phyloP scores from a whole-genome alignment of 2,329 filamentous ascomycete genomes.

The Magnaporthiopsis incrustans region DNA sequence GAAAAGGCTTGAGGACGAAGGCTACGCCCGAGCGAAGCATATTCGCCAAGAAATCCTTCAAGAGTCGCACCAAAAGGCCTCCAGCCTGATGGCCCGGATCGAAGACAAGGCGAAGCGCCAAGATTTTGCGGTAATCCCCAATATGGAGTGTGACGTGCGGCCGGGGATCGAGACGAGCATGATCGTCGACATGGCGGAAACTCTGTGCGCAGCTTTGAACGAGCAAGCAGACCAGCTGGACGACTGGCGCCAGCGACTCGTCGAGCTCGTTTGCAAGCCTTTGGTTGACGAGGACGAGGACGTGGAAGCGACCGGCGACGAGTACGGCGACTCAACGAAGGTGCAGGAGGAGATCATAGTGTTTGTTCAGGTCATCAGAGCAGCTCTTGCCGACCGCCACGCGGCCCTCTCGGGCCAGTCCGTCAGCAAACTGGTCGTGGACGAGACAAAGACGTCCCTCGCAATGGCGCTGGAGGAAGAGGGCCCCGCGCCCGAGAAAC shows the following conservation, averaged over 20 bases:
- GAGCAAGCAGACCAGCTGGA: constrained; percentile 63
- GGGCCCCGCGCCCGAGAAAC: constrained; percentile 62
- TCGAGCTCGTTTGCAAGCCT: constrained; percentile 62
- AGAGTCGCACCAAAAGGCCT: constrained; percentile 47
- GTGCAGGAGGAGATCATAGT: constrained; percentile 83
- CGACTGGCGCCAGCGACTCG: constrained; percentile 66
- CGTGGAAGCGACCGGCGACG: constrained; percentile 72
- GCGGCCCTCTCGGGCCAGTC: constrained; percentile 67
- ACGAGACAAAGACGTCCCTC: constrained; percentile 60
- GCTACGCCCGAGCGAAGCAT: constrained; percentile 70
- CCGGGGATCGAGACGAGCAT: constrained; percentile 66
- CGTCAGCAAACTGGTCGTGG: constrained; percentile 60
- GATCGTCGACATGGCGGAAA: constrained; percentile 57
- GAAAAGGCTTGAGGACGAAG: constrained; percentile 61
- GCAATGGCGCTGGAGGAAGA: constrained; percentile 51
- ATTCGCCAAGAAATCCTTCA: constrained; percentile 73
- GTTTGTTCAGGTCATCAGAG: constrained; percentile 71
- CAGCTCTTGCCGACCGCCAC: constrained; percentile 70
- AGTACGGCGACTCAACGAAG: constrained; percentile 81
- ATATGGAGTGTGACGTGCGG: constrained; percentile 42
- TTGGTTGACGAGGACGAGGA: constrained; percentile 75
- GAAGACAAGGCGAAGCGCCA: constrained; percentile 41
- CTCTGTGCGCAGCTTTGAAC: constrained; percentile 59
- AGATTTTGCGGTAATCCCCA: constrained; percentile 54
- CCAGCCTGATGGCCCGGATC: constrained; percentile 57